These are phyloP conservation scores for Amaranthus palmeri DNA, from an alignment of 148 eudicot species.

Conservation along the genomic window DNA sequence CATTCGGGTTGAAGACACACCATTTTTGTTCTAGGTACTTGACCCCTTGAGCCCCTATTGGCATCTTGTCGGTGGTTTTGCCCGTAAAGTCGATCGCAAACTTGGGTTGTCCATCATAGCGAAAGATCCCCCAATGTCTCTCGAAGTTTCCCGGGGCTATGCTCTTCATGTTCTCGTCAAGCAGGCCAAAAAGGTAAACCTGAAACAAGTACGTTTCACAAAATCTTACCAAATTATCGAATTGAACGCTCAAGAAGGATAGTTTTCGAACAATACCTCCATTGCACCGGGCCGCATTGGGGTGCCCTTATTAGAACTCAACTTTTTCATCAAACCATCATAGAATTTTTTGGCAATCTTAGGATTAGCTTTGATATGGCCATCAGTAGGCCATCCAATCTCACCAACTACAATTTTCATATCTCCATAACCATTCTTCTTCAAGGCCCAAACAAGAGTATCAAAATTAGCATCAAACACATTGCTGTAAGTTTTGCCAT, in stretches of 20 bases:
- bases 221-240: too few relatives aligned
- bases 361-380: conserved; percentile 28
- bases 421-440: conserved; percentile 40
- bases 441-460: conserved; percentile 44
- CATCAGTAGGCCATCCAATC: conserved; percentile 70
- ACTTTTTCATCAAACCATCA: conserved; percentile 38
- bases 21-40: conserved; percentile 44
- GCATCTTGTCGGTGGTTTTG: conserved; percentile 29
- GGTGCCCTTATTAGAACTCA: conserved; percentile 42
- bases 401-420: conserved; percentile 53
- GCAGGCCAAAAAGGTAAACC: conserved; percentile 45
- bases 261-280: conserved; percentile 17
- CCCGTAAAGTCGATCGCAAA: conserved; percentile 41
- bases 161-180: conserved; percentile 55
- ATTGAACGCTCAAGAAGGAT: too few relatives aligned
- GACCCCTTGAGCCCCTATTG: conserved; percentile 41
- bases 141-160: conserved; percentile 51
- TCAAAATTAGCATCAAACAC: conserved; percentile 56
- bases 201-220: not conserved
- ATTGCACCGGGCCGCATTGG: conserved; percentile 40
- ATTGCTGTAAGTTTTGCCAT: conserved; percentile 30
- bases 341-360: conserved; percentile 40
- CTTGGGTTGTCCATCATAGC: conserved; percentile 55
- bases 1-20: conserved; percentile 38
- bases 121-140: conserved; percentile 59